A percentile compares a stretch with the other conserved stretches of the same genome.
Evolutionary conservation across 1,139 yeast genomes (phyloP).

Genomic region (Blastobotrys proliferans): DNA sequence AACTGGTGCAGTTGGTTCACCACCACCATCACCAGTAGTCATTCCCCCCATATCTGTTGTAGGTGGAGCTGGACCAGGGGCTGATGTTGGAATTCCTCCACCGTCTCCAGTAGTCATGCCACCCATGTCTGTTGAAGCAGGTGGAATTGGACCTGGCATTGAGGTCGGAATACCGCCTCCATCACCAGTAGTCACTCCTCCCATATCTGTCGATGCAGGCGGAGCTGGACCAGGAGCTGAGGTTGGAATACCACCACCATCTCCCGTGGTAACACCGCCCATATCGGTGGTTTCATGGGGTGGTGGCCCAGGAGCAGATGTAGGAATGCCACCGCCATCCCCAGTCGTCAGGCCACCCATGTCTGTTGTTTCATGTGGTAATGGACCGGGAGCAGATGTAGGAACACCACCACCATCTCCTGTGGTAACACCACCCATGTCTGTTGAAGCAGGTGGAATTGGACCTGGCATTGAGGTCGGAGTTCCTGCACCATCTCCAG

Average conservation of each 20-base stretch:
- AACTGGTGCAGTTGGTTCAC: background rate
- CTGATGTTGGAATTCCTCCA: too few species aligned
- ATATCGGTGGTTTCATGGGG: too few species aligned
- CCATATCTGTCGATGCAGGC: background rate
- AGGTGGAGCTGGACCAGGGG: slow-evolving; percentile 6
- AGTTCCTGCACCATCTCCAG: too few species aligned
- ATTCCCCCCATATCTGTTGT: too few species aligned
- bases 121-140: background rate
- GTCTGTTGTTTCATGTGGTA: background rate
- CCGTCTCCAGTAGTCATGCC: slow-evolving; percentile 2
- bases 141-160: background rate
- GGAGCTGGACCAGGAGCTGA: background rate
- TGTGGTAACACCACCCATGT: background rate
- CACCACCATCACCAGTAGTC: background rate
- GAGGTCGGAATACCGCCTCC: background rate
- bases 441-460: too few species aligned
- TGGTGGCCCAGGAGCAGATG: background rate
- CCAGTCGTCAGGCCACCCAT: background rate
- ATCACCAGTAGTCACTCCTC: background rate
- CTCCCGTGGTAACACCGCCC: background rate
- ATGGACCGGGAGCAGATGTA: background rate
- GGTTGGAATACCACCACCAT: background rate
- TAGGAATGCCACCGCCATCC: background rate
- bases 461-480: too few species aligned
- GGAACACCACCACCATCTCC: background rate